A percentile compares a stretch with the other conserved stretches of the same genome.
phyloP scores from a whole-genome alignment of 2,329 filamentous ascomycete genomes.

The Cladosporium sp. region DNA sequence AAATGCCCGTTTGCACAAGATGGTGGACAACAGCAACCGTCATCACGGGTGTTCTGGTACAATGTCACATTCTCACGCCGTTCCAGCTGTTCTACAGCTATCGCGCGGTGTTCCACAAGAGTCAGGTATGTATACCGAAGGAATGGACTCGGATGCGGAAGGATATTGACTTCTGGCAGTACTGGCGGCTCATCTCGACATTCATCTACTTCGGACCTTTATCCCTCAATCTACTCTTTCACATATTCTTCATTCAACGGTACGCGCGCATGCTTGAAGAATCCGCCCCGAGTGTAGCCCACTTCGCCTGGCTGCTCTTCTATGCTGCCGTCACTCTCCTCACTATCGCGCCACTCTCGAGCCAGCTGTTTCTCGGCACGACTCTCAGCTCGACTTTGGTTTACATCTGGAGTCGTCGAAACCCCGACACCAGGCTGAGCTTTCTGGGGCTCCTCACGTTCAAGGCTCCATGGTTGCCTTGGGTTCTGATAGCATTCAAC shows the following conservation, averaged over 20 bases:
- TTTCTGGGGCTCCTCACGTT: constrained; percentile 80
- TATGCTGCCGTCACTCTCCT: constrained; percentile 80
- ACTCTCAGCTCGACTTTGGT: constrained; percentile 89
- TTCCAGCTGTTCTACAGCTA: constrained; percentile 98
- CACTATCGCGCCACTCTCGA: constrained; percentile 77
- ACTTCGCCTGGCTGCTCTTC: constrained; percentile 90
- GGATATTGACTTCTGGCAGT: constrained; percentile 50
- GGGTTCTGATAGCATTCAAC: constrained; percentile 92
- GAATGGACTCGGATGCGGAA: neutral
- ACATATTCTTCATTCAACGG: constrained; percentile 96
- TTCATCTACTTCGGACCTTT: constrained; percentile 98
- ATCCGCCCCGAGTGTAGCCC: constrained; percentile 85
- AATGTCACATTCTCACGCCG: constrained; percentile 86
- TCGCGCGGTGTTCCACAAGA: constrained; percentile 83
- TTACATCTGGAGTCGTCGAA: constrained; percentile 96
- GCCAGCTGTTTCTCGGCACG: constrained; percentile 91
- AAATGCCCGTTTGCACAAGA: constrained; percentile 93
- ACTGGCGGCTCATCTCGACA: constrained; percentile 93
- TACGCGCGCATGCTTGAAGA: constrained; percentile 95
- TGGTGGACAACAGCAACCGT: constrained; percentile 97
- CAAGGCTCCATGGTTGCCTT: constrained; percentile 89
- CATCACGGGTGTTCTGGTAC: constrained; percentile 80
- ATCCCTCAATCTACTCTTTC: constrained; percentile 90
- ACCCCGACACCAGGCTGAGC: constrained; percentile 85
- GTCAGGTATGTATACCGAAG: constrained; percentile 61